Base-by-base conservation (phyloP, 345 rosid genomes). In the Bruguiera parviflora region DNA sequence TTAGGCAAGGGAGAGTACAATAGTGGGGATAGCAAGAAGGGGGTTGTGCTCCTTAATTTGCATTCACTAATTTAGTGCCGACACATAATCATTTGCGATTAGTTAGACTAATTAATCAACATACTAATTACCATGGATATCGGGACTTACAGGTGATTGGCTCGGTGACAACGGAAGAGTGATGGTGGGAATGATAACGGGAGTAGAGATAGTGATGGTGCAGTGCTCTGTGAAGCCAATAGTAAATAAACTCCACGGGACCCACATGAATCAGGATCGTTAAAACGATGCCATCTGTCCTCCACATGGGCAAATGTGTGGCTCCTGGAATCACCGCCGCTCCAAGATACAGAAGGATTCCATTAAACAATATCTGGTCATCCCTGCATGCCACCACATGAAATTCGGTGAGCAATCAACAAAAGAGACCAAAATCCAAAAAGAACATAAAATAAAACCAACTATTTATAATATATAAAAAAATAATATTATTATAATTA, bases 151-250 rank as follows among this genome's bases (percentile, higher is more conserved):
- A 85, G 13, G 92, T 83, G 64, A 88, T 92, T n/a, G 98, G 95
- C 72, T 92, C 92, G 20, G 92, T 90, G 80, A 77, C 92, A 4
- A 90, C 84, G 64, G 98, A 92, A 53, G 95, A 84, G 75, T 90
- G 96, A 67, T 88, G 98, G 39, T 92, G 98, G n/a, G 98, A 92
- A 65, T 90, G 98, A 75, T 92, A 87, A 55, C 95, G 92, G 37
- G 91, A 81, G 81, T 92, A 92, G 65, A 92, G 92, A 65, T 57
- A 88, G 74, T 89, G 92, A 74, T 89, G 97, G 71, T 92, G 97
- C 5, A 92, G 77, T 19, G 89, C 92, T 61, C 85, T 73, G 66
- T 92, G 97, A 24, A 89, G 73, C 98, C 98, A 92, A 51, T 88
- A 92, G 73, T 89, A 89, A 1, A 89, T 77, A 60, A 92, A 87